Evolutionary conservation across 805 yeast genomes (phyloP).

Genomic region (Candida boleticola): DNA sequence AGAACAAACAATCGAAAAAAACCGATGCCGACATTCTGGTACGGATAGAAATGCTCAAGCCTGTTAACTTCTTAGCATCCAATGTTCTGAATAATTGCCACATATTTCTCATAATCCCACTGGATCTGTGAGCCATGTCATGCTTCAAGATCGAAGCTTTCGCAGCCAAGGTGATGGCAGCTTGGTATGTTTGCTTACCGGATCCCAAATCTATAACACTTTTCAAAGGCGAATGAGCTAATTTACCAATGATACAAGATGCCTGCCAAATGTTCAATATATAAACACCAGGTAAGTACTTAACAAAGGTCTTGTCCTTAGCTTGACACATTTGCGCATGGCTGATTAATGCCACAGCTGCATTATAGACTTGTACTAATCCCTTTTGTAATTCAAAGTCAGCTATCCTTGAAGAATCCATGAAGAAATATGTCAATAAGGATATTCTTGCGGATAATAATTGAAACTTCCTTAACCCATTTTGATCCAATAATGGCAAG

Average conservation of each 20-base stretch:
- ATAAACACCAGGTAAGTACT: conserved; percentile 80
- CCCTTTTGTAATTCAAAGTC: conserved; percentile 68
- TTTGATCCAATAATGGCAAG: conserved; percentile 15
- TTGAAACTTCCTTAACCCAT: conserved; percentile 63
- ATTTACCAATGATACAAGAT: conserved; percentile 75
- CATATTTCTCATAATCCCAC: conserved; percentile 90
- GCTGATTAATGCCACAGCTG: conserved; percentile 67
- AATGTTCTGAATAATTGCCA: conserved; percentile 83
- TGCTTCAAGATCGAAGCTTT: conserved; percentile 85
- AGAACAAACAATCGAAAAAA: conserved; percentile 86
- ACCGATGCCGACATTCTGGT: conserved; percentile 91
- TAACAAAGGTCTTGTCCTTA: conserved; percentile 60
- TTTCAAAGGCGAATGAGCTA: conserved; percentile 72
- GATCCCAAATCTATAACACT: conserved; percentile 63
- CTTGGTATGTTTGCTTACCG: conserved; percentile 68
- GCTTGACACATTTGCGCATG: conserved; percentile 65
- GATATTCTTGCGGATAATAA: conserved; percentile 77
- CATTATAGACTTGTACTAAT: conserved; percentile 72
- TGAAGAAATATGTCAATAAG: conserved; percentile 74
- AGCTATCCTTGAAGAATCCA: conserved; percentile 56
- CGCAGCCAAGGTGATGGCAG: conserved; percentile 65
- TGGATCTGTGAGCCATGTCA: conserved; percentile 88
- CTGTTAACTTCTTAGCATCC: conserved; percentile 47
- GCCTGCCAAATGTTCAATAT: conserved; percentile 89
- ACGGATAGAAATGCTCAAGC: conserved; percentile 54